phyloP scores from a whole-genome alignment of 2,329 filamentous ascomycete genomes.

The Cercospora canescens region DNA sequence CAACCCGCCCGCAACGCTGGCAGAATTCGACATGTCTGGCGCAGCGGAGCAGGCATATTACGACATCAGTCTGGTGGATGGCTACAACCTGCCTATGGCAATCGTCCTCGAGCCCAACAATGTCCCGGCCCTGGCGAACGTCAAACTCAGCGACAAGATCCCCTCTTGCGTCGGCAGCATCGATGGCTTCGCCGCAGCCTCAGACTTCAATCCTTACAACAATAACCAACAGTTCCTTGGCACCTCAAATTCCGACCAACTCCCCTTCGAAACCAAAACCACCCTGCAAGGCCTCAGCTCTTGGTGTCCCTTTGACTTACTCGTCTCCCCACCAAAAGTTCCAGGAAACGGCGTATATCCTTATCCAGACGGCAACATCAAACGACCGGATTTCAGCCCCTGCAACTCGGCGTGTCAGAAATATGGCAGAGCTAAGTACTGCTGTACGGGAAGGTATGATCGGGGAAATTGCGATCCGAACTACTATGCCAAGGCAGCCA shows the following conservation, averaged over 20 bases:
- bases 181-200: conserved; percentile 53
- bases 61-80: conserved; percentile 82
- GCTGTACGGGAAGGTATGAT: conserved; percentile 71
- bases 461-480: conserved; percentile 66
- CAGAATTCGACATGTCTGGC: conserved; percentile 76
- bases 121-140: conserved; percentile 59
- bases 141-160: conserved; percentile 76
- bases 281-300: conserved; percentile 58
- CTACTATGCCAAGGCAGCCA: conserved; percentile 68
- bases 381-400: conserved; percentile 71
- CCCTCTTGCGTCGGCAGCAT: conserved; percentile 73
- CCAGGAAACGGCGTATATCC: conserved; percentile 76
- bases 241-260: conserved; percentile 65
- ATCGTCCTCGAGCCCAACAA: conserved; percentile 54
- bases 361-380: conserved; percentile 74
- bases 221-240: conserved; percentile 57
- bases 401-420: conserved; percentile 77
- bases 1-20: conserved; percentile 71
- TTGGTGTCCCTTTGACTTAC: conserved; percentile 83
- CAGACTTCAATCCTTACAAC: conserved; percentile 50
- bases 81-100: conserved; percentile 76
- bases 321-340: conserved; percentile 65
- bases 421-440: conserved; percentile 66
- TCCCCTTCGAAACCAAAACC: conserved; percentile 64
- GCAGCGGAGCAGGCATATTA: conserved; percentile 73